These are phyloP conservation scores for Botrytis galanthina DNA, from an alignment of 2,329 filamentous ascomycete genomes.

Conservation along the genomic window DNA sequence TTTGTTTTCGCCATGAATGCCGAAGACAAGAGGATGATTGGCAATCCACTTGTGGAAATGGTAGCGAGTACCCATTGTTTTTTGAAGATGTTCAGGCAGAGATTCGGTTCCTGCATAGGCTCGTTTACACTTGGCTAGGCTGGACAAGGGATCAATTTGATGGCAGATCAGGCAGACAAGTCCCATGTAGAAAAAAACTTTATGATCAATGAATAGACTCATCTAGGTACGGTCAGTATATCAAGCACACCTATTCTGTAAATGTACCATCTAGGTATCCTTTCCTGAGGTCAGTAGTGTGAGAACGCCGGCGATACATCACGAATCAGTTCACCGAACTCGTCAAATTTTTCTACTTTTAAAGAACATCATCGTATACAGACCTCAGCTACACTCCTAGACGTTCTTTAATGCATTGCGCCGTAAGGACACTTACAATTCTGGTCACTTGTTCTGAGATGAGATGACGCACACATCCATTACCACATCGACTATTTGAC, in stretches of 20 bases:
- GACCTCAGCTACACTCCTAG: background rate
- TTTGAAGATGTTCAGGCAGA: background rate
- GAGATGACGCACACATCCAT: conserved; percentile 1
- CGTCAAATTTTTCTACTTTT: background rate
- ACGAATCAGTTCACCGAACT: background rate
- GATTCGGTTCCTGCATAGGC: conserved; percentile 4
- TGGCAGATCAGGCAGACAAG: conserved; percentile 3
- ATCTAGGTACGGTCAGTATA: background rate
- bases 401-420: background rate
- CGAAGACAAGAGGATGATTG: background rate
- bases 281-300: background rate
- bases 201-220: background rate
- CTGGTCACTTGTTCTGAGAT: conserved; percentile 11
- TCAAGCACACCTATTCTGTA: background rate
- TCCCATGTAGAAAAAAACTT: background rate
- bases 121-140: background rate
- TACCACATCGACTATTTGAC: background rate
- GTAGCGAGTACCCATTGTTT: background rate
- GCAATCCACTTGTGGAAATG: background rate
- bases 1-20: background rate
- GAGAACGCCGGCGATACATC: background rate
- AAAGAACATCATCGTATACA: background rate
- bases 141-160: background rate
- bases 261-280: background rate
- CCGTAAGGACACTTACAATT: conserved; percentile 4